Evolutionary conservation across 495 filamentous ascomycete genomes (phyloP).

Genomic region (Aspergillus funiculosus): DNA sequence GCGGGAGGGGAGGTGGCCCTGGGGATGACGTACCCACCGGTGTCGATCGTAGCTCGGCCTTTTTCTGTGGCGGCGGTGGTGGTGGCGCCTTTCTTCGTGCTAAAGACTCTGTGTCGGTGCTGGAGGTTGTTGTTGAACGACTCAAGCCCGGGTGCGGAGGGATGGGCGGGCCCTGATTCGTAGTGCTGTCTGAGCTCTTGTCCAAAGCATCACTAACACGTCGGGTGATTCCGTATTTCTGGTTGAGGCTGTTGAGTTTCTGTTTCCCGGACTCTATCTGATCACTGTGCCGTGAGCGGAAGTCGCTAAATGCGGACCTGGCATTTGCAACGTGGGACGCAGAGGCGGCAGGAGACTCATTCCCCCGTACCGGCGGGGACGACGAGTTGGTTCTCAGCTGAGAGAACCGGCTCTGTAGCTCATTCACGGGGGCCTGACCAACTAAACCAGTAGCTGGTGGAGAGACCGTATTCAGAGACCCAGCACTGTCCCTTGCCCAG

Average conservation of each 20-base stretch:
- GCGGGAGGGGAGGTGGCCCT: conserved; percentile 38
- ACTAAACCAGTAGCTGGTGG: conserved; percentile 13
- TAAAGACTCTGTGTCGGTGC: conserved; percentile 11
- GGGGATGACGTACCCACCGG: conserved; percentile 24
- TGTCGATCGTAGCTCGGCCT: conserved; percentile 37
- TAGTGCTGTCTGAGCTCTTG: conserved; percentile 29
- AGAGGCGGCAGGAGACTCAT: conserved; percentile 50
- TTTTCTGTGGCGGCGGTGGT: conserved; percentile 60
- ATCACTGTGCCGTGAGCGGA: conserved; percentile 64
- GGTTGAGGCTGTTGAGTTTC: conserved; percentile 48
- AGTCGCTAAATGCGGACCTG: conserved; percentile 57
- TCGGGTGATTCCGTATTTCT: conserved; percentile 19
- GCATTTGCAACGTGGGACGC: conserved; percentile 39
- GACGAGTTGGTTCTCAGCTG: conserved; percentile 42
- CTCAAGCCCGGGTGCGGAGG: conserved; percentile 27
- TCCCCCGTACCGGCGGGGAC: conserved; percentile 39
- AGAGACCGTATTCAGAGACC: conserved; percentile 5
- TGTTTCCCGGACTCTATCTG: conserved; percentile 62
- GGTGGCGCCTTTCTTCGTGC: conserved; percentile 62
- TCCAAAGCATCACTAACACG: conserved; percentile 36
- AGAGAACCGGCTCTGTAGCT: conserved; percentile 65
- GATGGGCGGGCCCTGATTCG: conserved; percentile 19
- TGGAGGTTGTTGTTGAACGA: conserved; percentile 12
- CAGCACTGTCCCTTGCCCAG: too few relatives aligned
- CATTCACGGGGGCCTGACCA: conserved; percentile 45